Conservation (phyloP, 805 yeast genomes). For the Candida ficus region DNA sequence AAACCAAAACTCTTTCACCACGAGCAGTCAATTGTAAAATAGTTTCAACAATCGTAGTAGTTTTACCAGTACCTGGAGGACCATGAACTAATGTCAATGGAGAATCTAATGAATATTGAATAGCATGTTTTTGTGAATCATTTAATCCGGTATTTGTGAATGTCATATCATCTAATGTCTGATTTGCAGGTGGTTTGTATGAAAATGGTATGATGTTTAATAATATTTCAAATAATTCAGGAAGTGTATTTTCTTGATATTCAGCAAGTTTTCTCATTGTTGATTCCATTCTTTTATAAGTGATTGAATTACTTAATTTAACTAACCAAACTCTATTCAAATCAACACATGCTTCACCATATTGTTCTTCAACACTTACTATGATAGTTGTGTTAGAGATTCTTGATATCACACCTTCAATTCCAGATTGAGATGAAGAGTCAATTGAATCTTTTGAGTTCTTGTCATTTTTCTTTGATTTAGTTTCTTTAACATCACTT, state of each 20-base stretch:
- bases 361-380: constrained; percentile 55
- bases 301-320: constrained; percentile 54
- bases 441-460: neutral
- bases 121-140: constrained; percentile 67
- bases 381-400: constrained; percentile 43
- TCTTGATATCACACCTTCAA: constrained; percentile 66
- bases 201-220: constrained; percentile 35
- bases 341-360: constrained; percentile 44
- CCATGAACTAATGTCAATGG: constrained; percentile 63
- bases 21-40: constrained; percentile 64
- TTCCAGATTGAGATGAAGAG: constrained; percentile 4
- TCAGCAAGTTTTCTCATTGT: constrained; percentile 64
- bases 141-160: constrained; percentile 26
- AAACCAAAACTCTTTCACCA: constrained; percentile 65
- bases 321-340: constrained; percentile 55
- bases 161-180: constrained; percentile 8
- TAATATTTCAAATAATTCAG: constrained; percentile 39
- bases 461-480: constrained; percentile 20
- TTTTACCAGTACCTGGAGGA: constrained; percentile 80
- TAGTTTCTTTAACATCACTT: constrained; percentile 11
- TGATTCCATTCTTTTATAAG: constrained; percentile 74
- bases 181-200: constrained; percentile 34
- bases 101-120: constrained; percentile 56
- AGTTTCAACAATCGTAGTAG: constrained; percentile 78
- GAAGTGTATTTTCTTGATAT: constrained; percentile 28